These are phyloP conservation scores for Lizonia empirigonia DNA, from an alignment of 2,329 filamentous ascomycete genomes.

Conservation along the genomic window DNA sequence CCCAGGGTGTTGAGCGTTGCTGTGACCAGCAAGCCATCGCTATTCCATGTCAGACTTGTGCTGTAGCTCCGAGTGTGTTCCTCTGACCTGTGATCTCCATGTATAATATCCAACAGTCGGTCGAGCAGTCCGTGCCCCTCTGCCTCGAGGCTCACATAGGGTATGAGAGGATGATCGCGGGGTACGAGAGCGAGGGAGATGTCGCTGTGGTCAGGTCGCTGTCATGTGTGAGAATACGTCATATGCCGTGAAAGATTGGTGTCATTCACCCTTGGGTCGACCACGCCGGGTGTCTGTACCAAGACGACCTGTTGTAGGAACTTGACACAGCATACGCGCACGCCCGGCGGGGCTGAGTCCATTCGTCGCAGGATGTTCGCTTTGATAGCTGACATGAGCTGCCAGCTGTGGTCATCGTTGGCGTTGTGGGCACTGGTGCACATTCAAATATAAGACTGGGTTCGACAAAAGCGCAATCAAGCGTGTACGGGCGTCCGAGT, in stretches of 20 bases:
- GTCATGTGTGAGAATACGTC: conserved; percentile 41
- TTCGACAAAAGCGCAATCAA: conserved; percentile 27
- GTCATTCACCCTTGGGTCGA: conserved; percentile 77
- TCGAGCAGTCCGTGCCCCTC: conserved; percentile 91
- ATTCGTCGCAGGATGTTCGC: conserved; percentile 84
- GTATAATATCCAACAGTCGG: conserved; percentile 80
- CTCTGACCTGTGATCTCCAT: conserved; percentile 81
- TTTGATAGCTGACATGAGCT: conserved; percentile 87
- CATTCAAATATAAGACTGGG: conserved; percentile 42
- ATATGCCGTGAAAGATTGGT: conserved; percentile 7
- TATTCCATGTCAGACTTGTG: conserved; percentile 50
- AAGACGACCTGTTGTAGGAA: conserved; percentile 93
- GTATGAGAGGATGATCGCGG: conserved; percentile 78
- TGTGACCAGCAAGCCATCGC: conserved; percentile 86
- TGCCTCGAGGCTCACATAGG: conserved; percentile 82
- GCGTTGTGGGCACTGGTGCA: conserved; percentile 79
- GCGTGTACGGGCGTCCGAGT: conserved; percentile 21
- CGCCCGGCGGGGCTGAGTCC: conserved; percentile 76
- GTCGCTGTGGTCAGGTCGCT: conserved; percentile 77
- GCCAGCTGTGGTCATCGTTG: conserved; percentile 81
- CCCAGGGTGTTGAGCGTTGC: conserved; percentile 89
- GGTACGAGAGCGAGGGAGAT: conserved; percentile 87
- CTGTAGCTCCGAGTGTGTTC: conserved; percentile 16
- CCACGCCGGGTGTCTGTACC: conserved; percentile 84
- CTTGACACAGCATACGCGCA: conserved; percentile 95